Evolutionary conservation across 306 rosid species (phyloP).

Genomic region (Prinsepia uniflora): DNA sequence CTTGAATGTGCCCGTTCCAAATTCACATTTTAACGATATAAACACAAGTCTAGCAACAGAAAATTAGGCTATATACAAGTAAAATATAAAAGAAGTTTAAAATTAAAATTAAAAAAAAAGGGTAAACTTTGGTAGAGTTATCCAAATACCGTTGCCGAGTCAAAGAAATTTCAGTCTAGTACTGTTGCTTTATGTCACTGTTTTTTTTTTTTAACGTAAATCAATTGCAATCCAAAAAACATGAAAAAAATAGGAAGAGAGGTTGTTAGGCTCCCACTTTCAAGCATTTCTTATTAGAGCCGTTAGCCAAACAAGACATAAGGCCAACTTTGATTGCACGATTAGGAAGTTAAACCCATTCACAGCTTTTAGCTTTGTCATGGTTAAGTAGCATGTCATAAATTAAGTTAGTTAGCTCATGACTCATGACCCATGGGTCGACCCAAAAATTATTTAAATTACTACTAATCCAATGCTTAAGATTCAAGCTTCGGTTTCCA

Average conservation of each 20-base stretch:
- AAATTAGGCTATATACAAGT: too few relatives aligned
- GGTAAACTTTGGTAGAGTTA: background rate
- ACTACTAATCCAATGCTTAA: slow-evolving; percentile 46
- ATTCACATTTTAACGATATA: too few relatives aligned
- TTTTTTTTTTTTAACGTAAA: background rate
- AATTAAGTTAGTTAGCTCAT: slow-evolving; percentile 60
- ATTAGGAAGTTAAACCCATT: background rate
- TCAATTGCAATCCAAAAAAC: background rate
- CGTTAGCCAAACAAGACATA: slow-evolving; percentile 35
- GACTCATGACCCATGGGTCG: slow-evolving; percentile 8
- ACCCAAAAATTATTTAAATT: background rate
- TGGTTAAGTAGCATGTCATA: slow-evolving; percentile 64
- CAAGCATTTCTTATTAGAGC: slow-evolving; percentile 35
- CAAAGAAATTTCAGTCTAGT: background rate
- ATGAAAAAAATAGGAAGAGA: background rate
- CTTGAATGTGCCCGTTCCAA: too few relatives aligned
- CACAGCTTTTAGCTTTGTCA: background rate
- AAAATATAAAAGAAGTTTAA: too few relatives aligned
- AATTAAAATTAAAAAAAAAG: too few relatives aligned
- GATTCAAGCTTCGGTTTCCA: slow-evolving; percentile 39
- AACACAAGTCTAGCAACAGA: too few relatives aligned
- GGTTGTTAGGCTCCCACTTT: slow-evolving; percentile 31
- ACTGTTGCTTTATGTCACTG: slow-evolving; percentile 3
- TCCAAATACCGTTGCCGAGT: too few relatives aligned
- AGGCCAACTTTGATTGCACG: slow-evolving; percentile 18